Base-by-base conservation (phyloP, 495 filamentous ascomycete genomes). In the Aspergillus ostianus region DNA sequence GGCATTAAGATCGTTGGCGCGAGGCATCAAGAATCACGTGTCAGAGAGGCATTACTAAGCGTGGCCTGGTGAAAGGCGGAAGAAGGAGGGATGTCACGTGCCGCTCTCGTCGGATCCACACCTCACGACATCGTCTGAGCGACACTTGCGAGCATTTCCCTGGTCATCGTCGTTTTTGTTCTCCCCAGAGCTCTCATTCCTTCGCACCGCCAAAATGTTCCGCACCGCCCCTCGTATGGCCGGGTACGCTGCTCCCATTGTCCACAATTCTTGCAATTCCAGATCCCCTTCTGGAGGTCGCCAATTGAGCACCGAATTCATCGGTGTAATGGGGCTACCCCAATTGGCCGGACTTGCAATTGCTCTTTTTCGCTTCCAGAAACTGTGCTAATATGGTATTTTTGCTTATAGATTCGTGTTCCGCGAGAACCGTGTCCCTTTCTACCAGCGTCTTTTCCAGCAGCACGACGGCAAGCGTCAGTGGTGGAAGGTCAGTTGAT, bases 381-480 rank as follows among this genome's bases (percentile, higher is more conserved):
- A 41, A 41, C 13, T 4, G 13, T 41, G 54, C 57, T 57, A 52
- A 66, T 0, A n/a, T 59, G 26, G 53, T 65, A 53, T 45, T 26
- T 27, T 27, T 50, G 13, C 60, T 18, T 64, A 30, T 69, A 87
- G 87, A 72, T 80, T 88, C 74, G 64, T 92, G 81, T 81, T 91
- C 85, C 89, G 89, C 74, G 82, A 85, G 73, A 97, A 97, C 85
- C 85, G 85, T 72, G 92, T 96, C 68, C 90, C 87, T 36, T 75
- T 88, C 72, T 89, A 91, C 77, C 92, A 97, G 83, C 81, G 85
- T 63, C 75, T 88, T 48, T 93, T 91, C 81, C 92, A 96, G 79
- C 78, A 82, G 51, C 85, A 93, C 66, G 89, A 90, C 75, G 87
- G 91, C 70, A 79, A 86, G 66, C 86, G 92, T 72, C 79, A 92